phyloP scores from a whole-genome alignment of 306 rosid genomes.

The Leucaena leucocephala region DNA sequence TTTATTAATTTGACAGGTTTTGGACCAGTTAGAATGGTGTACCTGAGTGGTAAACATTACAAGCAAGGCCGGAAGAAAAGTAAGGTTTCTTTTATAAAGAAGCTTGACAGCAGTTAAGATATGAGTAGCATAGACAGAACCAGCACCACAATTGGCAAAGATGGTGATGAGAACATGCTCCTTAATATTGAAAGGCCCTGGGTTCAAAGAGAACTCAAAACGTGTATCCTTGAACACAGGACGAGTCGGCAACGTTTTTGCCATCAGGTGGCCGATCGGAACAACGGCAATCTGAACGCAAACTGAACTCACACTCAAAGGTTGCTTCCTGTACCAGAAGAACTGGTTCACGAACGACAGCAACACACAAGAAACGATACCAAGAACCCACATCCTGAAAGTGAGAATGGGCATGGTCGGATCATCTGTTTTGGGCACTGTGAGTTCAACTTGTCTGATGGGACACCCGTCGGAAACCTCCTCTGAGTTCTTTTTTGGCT shows the following conservation, averaged over 20 bases:
- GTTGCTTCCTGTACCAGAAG: constrained; percentile 64
- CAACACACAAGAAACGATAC: constrained; percentile 50
- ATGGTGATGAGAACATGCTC: constrained; percentile 69
- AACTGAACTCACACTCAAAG: constrained; percentile 48
- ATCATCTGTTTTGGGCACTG: constrained; percentile 66
- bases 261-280: constrained; percentile 66
- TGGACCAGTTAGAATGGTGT: background rate
- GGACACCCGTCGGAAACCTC: constrained; percentile 41
- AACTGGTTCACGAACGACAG: constrained; percentile 69
- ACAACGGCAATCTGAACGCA: constrained; percentile 67
- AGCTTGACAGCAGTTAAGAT: constrained; percentile 69
- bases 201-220: constrained; percentile 59
- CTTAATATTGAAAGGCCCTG: constrained; percentile 67
- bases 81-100: constrained; percentile 50
- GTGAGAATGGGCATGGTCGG: constrained; percentile 55
- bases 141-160: constrained; percentile 70
- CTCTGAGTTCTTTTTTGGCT: background rate
- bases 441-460: constrained; percentile 54
- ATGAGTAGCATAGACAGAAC: constrained; percentile 67
- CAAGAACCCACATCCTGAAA: constrained; percentile 70
- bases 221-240: constrained; percentile 40
- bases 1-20: no score
- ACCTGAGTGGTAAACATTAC: constrained; percentile 79
- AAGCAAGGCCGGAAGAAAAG: constrained; percentile 59
- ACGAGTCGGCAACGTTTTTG: constrained; percentile 40